Evolutionary conservation across 2,329 filamentous ascomycete species (phyloP).

Genomic region (Graphilbum ipis-grandicollis): DNA sequence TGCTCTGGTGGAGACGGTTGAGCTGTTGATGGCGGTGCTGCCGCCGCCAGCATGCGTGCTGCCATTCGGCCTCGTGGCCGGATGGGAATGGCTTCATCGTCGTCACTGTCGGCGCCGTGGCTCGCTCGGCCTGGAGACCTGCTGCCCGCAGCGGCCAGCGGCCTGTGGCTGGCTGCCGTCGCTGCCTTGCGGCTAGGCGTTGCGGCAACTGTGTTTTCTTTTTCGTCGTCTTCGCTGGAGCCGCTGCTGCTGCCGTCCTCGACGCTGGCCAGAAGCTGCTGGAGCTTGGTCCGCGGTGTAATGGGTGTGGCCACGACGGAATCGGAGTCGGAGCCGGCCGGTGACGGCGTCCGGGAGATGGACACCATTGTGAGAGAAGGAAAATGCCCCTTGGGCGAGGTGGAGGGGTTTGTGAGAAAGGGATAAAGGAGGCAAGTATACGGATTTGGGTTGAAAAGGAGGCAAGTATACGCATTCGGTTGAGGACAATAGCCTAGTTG

Average conservation of each 20-base stretch:
- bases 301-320: slow-evolving; percentile 26
- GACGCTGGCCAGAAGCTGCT: slow-evolving; percentile 20
- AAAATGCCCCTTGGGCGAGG: too few relatives aligned
- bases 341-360: slow-evolving; percentile 10
- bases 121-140: too few relatives aligned
- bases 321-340: slow-evolving; percentile 20
- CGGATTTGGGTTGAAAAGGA: too few relatives aligned
- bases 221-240: background rate
- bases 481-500: too few relatives aligned
- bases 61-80: slow-evolving; percentile 47
- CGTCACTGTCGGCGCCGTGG: slow-evolving; percentile 13
- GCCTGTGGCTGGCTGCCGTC: too few relatives aligned
- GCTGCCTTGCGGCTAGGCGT: background rate
- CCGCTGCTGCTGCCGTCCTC: slow-evolving; percentile 7
- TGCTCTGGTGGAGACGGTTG: slow-evolving; percentile 9
- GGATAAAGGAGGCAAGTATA: too few relatives aligned
- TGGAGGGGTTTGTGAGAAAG: too few relatives aligned
- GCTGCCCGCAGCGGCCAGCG: too few relatives aligned
- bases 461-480: too few relatives aligned
- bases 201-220: background rate
- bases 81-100: slow-evolving; percentile 20
- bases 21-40: slow-evolving; percentile 5
- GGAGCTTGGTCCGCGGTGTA: slow-evolving; percentile 37
- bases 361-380: slow-evolving; percentile 4
- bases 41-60: slow-evolving; percentile 36